Evolutionary conservation across 2,329 filamentous ascomycete species (phyloP).

Genomic region (Monosporascus cannonballus): DNA sequence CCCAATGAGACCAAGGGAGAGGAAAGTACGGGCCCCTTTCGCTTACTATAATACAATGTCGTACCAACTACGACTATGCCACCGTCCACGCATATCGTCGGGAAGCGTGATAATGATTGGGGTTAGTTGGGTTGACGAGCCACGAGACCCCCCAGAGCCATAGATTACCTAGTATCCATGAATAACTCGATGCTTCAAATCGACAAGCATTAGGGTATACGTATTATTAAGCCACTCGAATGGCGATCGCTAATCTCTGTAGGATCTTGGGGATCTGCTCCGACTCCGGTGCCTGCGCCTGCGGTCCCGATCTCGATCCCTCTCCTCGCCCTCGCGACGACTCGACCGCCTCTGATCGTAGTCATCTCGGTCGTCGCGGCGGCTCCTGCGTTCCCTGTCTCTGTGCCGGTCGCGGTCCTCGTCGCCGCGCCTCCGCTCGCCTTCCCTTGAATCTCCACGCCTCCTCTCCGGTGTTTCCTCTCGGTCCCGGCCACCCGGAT

Average conservation of each 20-base stretch:
- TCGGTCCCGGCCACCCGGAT: slow-evolving; percentile 14
- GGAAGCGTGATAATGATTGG: no score
- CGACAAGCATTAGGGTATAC: background rate
- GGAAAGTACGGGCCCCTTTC: no score
- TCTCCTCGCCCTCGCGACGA: slow-evolving; percentile 13
- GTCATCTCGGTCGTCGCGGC: slow-evolving; percentile 15
- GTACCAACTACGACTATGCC: no score
- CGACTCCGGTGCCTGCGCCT: slow-evolving; percentile 30
- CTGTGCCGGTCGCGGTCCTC: slow-evolving; percentile 19
- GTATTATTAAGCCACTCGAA: background rate
- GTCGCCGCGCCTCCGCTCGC: slow-evolving; percentile 25
- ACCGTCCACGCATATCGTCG: no score
- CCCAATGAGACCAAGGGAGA: no score
- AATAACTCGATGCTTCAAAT: no score
- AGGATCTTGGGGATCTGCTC: slow-evolving; percentile 36
- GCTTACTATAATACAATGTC: no score
- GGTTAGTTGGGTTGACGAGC: no score
- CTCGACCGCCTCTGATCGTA: slow-evolving; percentile 11
- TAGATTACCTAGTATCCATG: no score
- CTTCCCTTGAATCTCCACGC: slow-evolving; percentile 21
- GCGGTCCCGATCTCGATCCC: slow-evolving; percentile 20
- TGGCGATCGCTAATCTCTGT: slow-evolving; percentile 14
- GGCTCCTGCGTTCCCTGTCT: slow-evolving; percentile 13
- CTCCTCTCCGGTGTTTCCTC: slow-evolving; percentile 23
- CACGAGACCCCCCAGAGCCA: no score